These are phyloP conservation scores for Podaxis carcinomalis DNA, from an alignment of 768 basidiomycete species.

Conservation along the genomic window DNA sequence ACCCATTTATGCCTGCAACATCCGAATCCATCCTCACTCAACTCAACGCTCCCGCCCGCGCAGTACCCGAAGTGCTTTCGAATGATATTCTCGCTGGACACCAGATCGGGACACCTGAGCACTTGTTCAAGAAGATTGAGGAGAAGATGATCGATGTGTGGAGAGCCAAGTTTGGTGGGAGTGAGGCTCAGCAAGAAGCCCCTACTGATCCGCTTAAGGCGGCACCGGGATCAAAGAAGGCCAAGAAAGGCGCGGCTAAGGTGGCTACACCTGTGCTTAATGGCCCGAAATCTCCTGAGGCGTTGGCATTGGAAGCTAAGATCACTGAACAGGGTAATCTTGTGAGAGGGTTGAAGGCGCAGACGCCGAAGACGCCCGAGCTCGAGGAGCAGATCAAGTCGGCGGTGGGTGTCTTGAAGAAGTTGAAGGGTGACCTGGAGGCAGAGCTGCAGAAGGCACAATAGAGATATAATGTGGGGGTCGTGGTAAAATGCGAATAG, in stretches of 20 bases:
- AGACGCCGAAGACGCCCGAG: conserved; percentile 52
- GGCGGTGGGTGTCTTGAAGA: conserved; percentile 63
- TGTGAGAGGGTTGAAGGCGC: conserved; percentile 69
- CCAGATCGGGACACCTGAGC: conserved; percentile 76
- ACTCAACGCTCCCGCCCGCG: conserved; percentile 83
- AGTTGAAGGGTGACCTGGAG: conserved; percentile 56
- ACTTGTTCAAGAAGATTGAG: conserved; percentile 93
- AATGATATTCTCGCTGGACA: conserved; percentile 89
- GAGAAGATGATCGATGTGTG: conserved; percentile 84
- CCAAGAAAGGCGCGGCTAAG: conserved; percentile 49
- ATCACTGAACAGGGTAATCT: conserved; percentile 71
- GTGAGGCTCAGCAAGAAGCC: conserved; percentile 33
- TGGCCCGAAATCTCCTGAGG: conserved; percentile 69
- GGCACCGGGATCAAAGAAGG: conserved; percentile 46
- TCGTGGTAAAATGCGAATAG: not conserved
- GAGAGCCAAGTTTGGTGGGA: conserved; percentile 76
- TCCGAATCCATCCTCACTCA: conserved; percentile 77
- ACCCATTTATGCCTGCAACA: conserved; percentile 96
- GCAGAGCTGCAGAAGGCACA: conserved; percentile 1
- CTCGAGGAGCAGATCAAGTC: conserved; percentile 56
- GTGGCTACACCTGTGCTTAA: conserved; percentile 35
- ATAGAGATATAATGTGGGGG: not conserved
- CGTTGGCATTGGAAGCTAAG: conserved; percentile 67
- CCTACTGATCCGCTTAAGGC: conserved; percentile 38
- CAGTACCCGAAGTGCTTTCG: conserved; percentile 66